Conservation (phyloP, 352 stramenopile species). For the Phytophthora rubi region DNA sequence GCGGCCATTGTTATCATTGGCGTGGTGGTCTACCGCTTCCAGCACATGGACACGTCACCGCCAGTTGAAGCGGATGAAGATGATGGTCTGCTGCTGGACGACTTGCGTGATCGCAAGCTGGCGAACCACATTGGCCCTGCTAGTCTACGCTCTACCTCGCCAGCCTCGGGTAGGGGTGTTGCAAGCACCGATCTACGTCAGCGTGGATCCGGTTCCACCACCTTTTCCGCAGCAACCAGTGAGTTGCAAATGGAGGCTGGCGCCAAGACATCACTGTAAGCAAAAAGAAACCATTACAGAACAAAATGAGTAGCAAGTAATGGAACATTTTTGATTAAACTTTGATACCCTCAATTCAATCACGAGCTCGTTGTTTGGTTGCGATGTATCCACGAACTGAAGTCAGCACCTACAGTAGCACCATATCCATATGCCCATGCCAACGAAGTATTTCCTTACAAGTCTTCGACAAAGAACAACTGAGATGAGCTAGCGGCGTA, state of each 20-base stretch:
- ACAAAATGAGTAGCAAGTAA: not conserved
- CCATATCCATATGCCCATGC: no score
- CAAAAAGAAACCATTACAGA: not conserved
- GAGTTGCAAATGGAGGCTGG: slow-evolving; percentile 34
- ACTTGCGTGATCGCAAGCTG: slow-evolving; percentile 23
- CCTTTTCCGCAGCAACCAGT: slow-evolving; percentile 1
- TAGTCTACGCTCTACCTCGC: slow-evolving; percentile 27
- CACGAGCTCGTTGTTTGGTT: not conserved
- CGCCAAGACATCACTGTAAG: slow-evolving; percentile 32
- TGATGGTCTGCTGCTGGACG: slow-evolving; percentile 50
- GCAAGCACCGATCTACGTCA: slow-evolving; percentile 33
- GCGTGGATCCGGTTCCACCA: slow-evolving; percentile 17
- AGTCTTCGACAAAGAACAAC: no score
- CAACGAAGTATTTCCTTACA: no score
- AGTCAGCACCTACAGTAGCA: not conserved
- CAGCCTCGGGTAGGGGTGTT: slow-evolving; percentile 17
- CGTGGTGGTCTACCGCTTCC: slow-evolving; percentile 57
- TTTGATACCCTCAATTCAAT: no score
- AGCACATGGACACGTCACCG: slow-evolving; percentile 32
- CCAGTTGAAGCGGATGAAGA: slow-evolving; percentile 33
- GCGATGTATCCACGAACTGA: not conserved
- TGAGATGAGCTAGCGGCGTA: not conserved
- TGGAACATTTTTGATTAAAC: not conserved
- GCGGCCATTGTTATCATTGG: slow-evolving; percentile 51
- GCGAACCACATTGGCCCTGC: slow-evolving; percentile 12